These are phyloP conservation scores for Chrysanthemum seticuspe DNA, from an alignment of 129 eudicot species.

Conservation along the genomic window DNA sequence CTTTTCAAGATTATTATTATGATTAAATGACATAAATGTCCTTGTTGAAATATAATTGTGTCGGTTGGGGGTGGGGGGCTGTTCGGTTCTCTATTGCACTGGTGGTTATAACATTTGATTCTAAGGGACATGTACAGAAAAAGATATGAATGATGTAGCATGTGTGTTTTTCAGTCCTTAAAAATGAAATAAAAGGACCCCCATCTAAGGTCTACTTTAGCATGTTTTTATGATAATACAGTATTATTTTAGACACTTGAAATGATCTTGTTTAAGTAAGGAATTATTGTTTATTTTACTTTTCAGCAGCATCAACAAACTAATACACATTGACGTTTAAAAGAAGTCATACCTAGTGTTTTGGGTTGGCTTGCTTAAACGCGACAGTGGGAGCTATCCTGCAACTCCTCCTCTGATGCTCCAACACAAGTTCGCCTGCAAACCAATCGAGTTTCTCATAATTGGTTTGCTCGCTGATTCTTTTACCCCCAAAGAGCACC, in stretches of 20 bases:
- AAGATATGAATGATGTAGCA: constrained; percentile 15
- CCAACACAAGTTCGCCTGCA: constrained; percentile 84
- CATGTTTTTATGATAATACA: not conserved
- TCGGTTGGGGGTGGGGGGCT: constrained; percentile 35
- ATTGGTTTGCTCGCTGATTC: constrained; percentile 72
- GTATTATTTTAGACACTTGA: not conserved
- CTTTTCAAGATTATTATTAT: not conserved
- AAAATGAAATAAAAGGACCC: not conserved
- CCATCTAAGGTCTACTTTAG: constrained; percentile 7
- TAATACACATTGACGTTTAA: not conserved
- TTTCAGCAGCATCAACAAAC: too few relatives aligned
- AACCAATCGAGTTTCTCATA: constrained; percentile 90
- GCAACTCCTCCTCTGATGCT: constrained; percentile 97
- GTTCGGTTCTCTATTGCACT: constrained; percentile 4
- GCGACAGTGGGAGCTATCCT: constrained; percentile 99
- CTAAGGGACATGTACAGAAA: constrained; percentile 21
- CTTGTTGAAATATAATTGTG: constrained; percentile 32
- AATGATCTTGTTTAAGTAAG: constrained; percentile 11
- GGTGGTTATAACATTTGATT: constrained; percentile 27
- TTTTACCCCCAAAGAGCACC: constrained; percentile 77
- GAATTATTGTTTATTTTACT: too few relatives aligned
- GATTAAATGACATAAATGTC: constrained; percentile 30
- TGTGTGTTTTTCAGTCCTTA: not conserved
- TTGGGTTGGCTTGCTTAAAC: constrained; percentile 65
- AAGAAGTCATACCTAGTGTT: constrained; percentile 1